These are phyloP conservation scores for Remersonia thermophila DNA, from an alignment of 2,329 filamentous ascomycete genomes.

Conservation along the genomic window DNA sequence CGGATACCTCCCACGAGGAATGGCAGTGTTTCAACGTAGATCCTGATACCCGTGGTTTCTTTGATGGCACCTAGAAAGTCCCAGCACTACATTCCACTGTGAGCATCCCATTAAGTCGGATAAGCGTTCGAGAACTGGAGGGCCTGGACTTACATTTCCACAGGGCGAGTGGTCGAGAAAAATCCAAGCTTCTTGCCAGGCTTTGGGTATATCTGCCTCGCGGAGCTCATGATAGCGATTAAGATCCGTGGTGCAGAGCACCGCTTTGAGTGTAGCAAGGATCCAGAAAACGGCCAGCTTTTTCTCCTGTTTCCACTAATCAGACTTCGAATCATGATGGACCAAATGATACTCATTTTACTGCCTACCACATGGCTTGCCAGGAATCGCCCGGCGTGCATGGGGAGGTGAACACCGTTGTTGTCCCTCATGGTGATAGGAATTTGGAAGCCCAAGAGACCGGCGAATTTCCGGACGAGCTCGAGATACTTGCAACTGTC, in stretches of 20 bases:
- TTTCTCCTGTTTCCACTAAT: conserved; percentile 10
- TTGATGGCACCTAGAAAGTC: conserved; percentile 1
- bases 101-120: too few relatives aligned
- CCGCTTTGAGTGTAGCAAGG: conserved; percentile 3
- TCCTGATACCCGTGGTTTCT: not conserved
- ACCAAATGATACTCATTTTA: not conserved
- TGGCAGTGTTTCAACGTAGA: conserved; percentile 1
- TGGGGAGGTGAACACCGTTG: not conserved
- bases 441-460: conserved; percentile 4
- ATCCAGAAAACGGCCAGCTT: conserved; percentile 10
- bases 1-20: conserved; percentile 1
- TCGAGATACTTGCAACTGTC: conserved; percentile 8
- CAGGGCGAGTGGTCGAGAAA: conserved; percentile 12
- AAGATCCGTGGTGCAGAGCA: conserved; percentile 4
- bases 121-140: not conserved
- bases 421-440: not conserved
- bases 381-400: conserved; percentile 7
- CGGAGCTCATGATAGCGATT: conserved; percentile 5
- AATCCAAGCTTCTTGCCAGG: not conserved
- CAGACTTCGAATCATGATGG: not conserved
- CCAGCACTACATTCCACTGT: conserved; percentile 10
- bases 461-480: conserved; percentile 3
- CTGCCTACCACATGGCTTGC: conserved; percentile 3
- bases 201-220: not conserved
- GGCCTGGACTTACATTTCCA: conserved; percentile 5